Percentiles rank a stretch among this genome's conserved stretches.
Conservation (phyloP, 2,329 filamentous ascomycete genomes). For the Neonectria punicea region DNA sequence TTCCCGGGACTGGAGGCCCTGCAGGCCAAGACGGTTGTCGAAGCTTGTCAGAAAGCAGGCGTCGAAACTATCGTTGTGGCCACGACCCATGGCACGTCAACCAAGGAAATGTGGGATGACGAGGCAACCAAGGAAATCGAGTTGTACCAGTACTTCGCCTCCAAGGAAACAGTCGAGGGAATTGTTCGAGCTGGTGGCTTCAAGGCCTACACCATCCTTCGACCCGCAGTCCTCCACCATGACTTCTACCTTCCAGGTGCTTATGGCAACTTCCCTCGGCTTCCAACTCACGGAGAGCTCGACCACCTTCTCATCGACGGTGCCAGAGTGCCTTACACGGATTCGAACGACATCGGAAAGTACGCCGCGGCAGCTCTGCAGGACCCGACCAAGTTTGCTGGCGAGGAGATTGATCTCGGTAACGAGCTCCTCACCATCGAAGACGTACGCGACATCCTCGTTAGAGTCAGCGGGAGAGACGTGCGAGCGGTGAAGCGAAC, state of each 20-base stretch:
- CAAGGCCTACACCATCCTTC: constrained; percentile 47
- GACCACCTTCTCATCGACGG: constrained; percentile 39
- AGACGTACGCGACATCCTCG: constrained; percentile 43
- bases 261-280: constrained; percentile 42
- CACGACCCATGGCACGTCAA: constrained; percentile 37
- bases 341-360: constrained; percentile 45
- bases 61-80: constrained; percentile 42
- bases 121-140: constrained; percentile 6
- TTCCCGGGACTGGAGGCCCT: constrained; percentile 42
- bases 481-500: constrained; percentile 36
- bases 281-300: constrained; percentile 43
- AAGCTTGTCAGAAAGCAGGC: constrained; percentile 46
- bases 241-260: constrained; percentile 42
- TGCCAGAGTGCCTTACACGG: constrained; percentile 42
- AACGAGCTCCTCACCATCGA: constrained; percentile 45
- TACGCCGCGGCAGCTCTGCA: constrained; percentile 48
- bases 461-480: constrained; percentile 44
- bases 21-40: constrained; percentile 47
- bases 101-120: constrained; percentile 41
- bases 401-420: constrained; percentile 46
- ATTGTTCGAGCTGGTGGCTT: constrained; percentile 44
- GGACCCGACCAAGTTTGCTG: constrained; percentile 44
- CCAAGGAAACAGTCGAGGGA: constrained; percentile 52
- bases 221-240: constrained; percentile 44
- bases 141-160: constrained; percentile 48